Evolutionary conservation across 805 yeast genomes (phyloP).

Genomic region (Ogataea methanolica): DNA sequence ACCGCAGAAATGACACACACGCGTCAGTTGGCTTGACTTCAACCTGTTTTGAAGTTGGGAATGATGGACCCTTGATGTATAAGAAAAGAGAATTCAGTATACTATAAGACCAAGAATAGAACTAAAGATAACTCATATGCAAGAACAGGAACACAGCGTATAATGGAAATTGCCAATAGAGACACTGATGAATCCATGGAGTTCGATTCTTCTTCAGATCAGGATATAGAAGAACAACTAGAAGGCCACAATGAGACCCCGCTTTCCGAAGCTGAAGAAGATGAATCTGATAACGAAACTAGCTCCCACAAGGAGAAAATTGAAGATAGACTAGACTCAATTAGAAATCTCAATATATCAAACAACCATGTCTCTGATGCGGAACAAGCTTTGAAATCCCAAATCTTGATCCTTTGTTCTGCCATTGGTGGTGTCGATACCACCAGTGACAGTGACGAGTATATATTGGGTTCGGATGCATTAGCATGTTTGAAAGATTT

Average conservation of each 20-base stretch:
- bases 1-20: too few relatives aligned
- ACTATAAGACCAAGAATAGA: too few relatives aligned
- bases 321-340: conserved; percentile 1
- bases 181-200: neutral
- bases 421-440: conserved; percentile 91
- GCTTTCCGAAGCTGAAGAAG: conserved; percentile 12
- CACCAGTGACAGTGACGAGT: conserved; percentile 39
- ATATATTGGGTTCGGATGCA: conserved; percentile 85
- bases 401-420: conserved; percentile 74
- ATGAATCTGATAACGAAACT: conserved; percentile 1
- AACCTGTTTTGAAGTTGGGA: too few relatives aligned
- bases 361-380: conserved; percentile 13
- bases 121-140: neutral
- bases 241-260: conserved; percentile 17
- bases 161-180: neutral
- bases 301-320: neutral
- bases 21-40: too few relatives aligned
- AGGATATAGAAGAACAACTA: conserved; percentile 21
- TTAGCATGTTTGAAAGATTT: conserved; percentile 81
- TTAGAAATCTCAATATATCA: conserved; percentile 3
- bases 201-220: conserved; percentile 15
- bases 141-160: neutral
- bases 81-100: too few relatives aligned
- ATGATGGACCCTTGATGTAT: too few relatives aligned
- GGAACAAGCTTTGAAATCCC: conserved; percentile 51